Conservation (phyloP, 345 rosid species). For the Gossypium herbaceum region DNA sequence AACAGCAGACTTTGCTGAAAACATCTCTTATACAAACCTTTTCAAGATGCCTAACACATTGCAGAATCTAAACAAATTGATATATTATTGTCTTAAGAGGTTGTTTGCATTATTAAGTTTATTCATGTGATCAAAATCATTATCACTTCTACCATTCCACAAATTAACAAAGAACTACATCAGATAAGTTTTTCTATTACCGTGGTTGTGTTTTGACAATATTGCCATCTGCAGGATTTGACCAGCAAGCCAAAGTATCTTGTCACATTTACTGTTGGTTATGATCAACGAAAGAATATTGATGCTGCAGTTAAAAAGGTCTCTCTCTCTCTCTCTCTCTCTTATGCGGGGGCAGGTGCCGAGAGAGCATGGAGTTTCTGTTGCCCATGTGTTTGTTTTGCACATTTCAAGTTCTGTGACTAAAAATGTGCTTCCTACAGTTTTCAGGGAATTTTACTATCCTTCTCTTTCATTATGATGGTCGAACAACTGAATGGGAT, state of each 20-base stretch:
- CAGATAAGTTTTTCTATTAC: not conserved
- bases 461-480: constrained; percentile 93
- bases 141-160: not conserved
- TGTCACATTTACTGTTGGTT: constrained; percentile 87
- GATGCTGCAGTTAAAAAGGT: constrained; percentile 93
- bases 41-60: not conserved
- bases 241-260: constrained; percentile 63
- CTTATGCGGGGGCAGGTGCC: not conserved
- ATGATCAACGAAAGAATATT: constrained; percentile 62
- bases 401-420: constrained; percentile 4
- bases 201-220: constrained; percentile 18
- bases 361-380: not conserved
- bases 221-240: constrained; percentile 61
- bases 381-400: not conserved
- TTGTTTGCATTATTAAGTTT: not conserved
- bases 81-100: not conserved
- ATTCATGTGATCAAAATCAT: not conserved
- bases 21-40: not conserved
- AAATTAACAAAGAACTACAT: not conserved
- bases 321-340: not conserved
- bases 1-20: not conserved
- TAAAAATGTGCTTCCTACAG: constrained; percentile 41
- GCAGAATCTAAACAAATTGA: not conserved
- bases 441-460: constrained; percentile 86
- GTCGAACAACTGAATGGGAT: constrained; percentile 87